Base-by-base conservation (phyloP, 169 alveolate species). In the Eimeria brunetti region DNA sequence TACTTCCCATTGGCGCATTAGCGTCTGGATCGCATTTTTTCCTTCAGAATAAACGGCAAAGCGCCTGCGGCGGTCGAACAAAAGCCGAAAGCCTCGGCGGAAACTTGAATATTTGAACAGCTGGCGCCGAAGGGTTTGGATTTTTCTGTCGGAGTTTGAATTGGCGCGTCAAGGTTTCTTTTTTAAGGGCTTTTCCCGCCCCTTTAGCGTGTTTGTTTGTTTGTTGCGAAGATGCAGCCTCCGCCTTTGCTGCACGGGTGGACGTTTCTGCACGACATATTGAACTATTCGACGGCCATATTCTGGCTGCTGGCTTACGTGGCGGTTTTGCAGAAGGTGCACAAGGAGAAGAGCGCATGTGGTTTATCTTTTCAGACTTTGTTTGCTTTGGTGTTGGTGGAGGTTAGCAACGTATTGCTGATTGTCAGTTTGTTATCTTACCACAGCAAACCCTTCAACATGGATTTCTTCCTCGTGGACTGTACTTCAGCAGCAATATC, bases 361-460 rank as follows among this genome's bases (percentile, higher is more conserved):
- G 97, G 97, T 0, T 41, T 96, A 2, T 96, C 97, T 0, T 89
- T 96, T 24, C 97, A 96, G 95, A 89, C 97, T 27, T 93, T 96
- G 30, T 69, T 95, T 41, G 97, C 97, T n/a, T 49, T 96, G 36
- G 96, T 95, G 64, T 71, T 96, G 84, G 96, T 96, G 2, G 97
- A 96, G 58, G 91, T 94, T 46, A 96, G 96, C 91, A 96, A 96
- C 41, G 97, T 96, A 18, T 22, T 96, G 49, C 94, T 96, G 18
- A 73, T 94, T 2, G n/a, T 95, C 16, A 60, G 92, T 5, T 58
- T 96, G 49, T 69, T 94, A 36, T 49, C 80, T 16, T 91, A 89
- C 44, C 95, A 88, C 94, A 38, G 69, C 85, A 94, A 85, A 36
- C 67, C 89, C 16, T 38, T 95, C 24, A 96, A 96, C 71, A 27